Evolutionary conservation across 441 rosid genomes (phyloP), one percentile per base, ranked within the genome.

Genomic region (Daphne laureola): DNA sequence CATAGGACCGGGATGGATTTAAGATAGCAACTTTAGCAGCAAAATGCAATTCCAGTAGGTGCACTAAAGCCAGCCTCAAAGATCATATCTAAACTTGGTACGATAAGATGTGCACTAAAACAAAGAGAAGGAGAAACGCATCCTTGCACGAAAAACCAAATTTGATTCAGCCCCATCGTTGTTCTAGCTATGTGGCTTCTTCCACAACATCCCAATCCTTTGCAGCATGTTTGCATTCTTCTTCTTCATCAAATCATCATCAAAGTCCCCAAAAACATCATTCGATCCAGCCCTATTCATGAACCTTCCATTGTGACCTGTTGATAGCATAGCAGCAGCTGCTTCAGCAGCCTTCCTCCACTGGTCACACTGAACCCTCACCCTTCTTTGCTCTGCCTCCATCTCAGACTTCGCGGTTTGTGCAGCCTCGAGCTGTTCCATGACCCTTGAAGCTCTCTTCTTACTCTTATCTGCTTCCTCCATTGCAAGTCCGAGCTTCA

Each of bases 261-360:
- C 78, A 3, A 67, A 60, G 51, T 76, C 78, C 61, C 71, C 74
- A 11, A 80, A 44, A 66, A 66, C 66, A 50, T 74, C 78, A 43
- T 69, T 43, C 14, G 78, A 74, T 14, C 67, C 70, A 2, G 60
- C 64, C 55, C 75, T 65, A 45, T 78, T 84, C 47, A 63, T 42
- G 52, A 60, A 57, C 49, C 73, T 81, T 15, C 80, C 78, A 4
- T 74, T 78, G 49, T 69, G 71, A 54, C 74, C 87, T 4, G 70
- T 65, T 31, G 87, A 76, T 55, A 82, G 75, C 82, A 82, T 76
- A 0, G 82, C 70, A 0, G 80, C 78, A 12, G 88, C 88, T 7
- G 84, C 82, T 58, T 82, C 88, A 5, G 88, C 84, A 59, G 88
- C 88, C 71, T 82, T 82, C 63, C 88, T 76, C 88, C 84, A 82